Evolutionary conservation across 1,284 basidiomycete species (phyloP), one percentile per base, ranked within the genome.

Genomic region (Trametes pubescens): DNA sequence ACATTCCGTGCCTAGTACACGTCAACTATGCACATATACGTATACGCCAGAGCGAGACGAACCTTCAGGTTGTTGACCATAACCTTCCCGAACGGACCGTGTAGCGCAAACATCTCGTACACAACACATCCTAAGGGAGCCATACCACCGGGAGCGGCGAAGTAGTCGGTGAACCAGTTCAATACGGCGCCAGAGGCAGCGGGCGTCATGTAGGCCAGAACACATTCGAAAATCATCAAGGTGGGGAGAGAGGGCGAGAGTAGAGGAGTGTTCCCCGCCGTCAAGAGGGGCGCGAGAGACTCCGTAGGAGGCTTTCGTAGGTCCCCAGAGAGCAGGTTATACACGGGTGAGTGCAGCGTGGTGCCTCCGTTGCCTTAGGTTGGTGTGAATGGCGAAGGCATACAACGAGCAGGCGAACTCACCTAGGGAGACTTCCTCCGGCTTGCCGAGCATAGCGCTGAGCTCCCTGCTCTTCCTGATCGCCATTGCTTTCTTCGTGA

Each of bases 81-180:
- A 24, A 98, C 92, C 26, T 82, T 82, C 8, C 96, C 95, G 77
- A 98, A 98, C 0, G 88, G 74, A 74, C 97, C 95, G 16, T 88
- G 80, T 3, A 97, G 79, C 0, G 89, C 89, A 71, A 94, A 95
- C 91, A 97, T 97, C 75, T 98, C 96, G 73, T 98, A 98, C 13
- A 94, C 84, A 10, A 95, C 77, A 9, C 80, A 82, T 47, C 88
- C 88, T 1, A 90, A 79, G 0, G 47, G 47, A 43, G 40, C 40
- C 3, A 77, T 71, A 6, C 65, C 66, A 2, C 65, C 51, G 26
- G 64, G 44, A 63, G 29, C 65, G 37, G 74, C 72, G 72, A 90
- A 90, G 64, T 83, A 84, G 53, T 85, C 78, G 0, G 84, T 81
- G 73, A 96, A 95, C 91, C 92, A 96, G 40, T 79, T 74, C 6